These are phyloP conservation scores for Candida tunisiensis DNA, from an alignment of 1,139 yeast species.

Conservation along the genomic window DNA sequence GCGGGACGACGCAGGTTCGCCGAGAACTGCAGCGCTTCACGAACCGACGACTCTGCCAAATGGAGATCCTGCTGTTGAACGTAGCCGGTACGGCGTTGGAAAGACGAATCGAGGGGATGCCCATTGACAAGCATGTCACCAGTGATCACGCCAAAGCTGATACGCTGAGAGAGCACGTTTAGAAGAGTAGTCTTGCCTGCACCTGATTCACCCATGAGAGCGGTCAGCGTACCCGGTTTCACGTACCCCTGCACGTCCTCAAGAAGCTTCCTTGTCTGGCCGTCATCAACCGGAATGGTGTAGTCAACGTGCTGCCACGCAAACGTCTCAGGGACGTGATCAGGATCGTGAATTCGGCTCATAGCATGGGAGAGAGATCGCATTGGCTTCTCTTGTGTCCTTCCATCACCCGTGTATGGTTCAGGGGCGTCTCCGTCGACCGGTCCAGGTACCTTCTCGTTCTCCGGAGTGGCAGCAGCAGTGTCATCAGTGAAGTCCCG, in stretches of 20 bases:
- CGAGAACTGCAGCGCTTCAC: slow-evolving; percentile 44
- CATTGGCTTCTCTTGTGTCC: too few species aligned
- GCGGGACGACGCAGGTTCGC: slow-evolving; percentile 42
- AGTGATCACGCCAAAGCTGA: slow-evolving; percentile 40
- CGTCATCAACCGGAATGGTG: slow-evolving; percentile 33
- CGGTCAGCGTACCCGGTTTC: slow-evolving; percentile 47
- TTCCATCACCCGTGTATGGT: too few species aligned
- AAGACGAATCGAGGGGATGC: slow-evolving; percentile 30
- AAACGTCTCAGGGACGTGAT: slow-evolving; percentile 23
- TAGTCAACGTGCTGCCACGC: slow-evolving; percentile 39
- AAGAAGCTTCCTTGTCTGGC: slow-evolving; percentile 27
- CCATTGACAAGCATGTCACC: slow-evolving; percentile 54
- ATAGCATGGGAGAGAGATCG: slow-evolving; percentile 26
- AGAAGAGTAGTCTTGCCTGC: slow-evolving; percentile 54
- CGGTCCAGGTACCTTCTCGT: too few species aligned
- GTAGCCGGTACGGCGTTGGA: slow-evolving; percentile 46
- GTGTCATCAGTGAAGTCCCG: too few species aligned
- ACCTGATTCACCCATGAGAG: slow-evolving; percentile 55
- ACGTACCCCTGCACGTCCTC: slow-evolving; percentile 47
- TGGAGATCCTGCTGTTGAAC: slow-evolving; percentile 54
- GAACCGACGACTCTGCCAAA: slow-evolving; percentile 37
- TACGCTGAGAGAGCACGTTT: slow-evolving; percentile 41
- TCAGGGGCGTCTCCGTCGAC: too few species aligned
- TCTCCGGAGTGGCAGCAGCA: slow-evolving; percentile 19
- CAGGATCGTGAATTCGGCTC: slow-evolving; percentile 9